Base-by-base conservation (phyloP, 1,284 basidiomycete species). In the Polyporus tsugae region DNA sequence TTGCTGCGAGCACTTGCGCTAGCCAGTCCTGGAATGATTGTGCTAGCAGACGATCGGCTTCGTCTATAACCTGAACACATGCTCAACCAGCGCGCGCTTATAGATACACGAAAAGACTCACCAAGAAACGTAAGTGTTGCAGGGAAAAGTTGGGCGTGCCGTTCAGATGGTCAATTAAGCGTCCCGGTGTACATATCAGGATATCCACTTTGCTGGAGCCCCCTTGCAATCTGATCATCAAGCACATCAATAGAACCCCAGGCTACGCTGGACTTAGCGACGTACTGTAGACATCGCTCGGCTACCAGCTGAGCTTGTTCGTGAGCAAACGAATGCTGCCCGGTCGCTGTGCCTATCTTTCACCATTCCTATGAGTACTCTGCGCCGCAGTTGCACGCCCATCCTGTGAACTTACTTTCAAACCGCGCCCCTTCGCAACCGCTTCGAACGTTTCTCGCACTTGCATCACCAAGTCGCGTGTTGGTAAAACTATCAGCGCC, bases 1-100 rank as follows among this genome's bases (percentile, higher is more conserved):
- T 91, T 10, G 94, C 94, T 1, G 86, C 81, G 7, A 97, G 83
- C 4, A 98, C 92, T 75, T 91, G 91, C 13, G 88, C 86, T 2
- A 98, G 83, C 97, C 97, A 99, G 76, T 96, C 93, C 80, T 99
- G 96, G 81, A 98, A 99, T 1, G 95, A 96, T 78, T 99, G 96
- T 7, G 94, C 94, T 5, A 99, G 86, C 2, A 99, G 86, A 29
- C 97, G 89, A 78, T 99, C 98, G 0, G 98, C 98, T 82, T 99
- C 98, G 78, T 99, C 98, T 66, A 99, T 95, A 22, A 99, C 91
- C 95, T 96, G 61, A 35, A 42, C 63, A 38, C 46, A 39, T 15
- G 42, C 63, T 65, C 15, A 38, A 29, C 33, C 42, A 64, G 17
- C 25, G 22, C 0, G 15, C 6, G 15, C 41, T 62, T 17, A 41